Evolutionary conservation across 75 land plant species (phyloP).

Genomic region (Isoetes taiwanensis): DNA sequence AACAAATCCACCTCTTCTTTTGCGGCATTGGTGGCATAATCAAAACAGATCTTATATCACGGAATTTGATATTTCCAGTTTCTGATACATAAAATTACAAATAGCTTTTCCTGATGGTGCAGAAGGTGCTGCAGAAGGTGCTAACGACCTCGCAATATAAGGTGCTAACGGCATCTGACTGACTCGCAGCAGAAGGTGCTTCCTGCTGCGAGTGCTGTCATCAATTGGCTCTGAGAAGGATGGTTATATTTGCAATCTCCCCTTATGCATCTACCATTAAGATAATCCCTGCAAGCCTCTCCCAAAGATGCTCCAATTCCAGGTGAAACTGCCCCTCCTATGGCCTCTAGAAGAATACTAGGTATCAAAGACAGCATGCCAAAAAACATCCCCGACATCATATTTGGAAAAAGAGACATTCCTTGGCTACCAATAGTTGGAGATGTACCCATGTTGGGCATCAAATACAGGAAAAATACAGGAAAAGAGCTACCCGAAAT

Average conservation of each 20-base stretch:
- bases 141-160: too few species aligned
- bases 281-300: slow-evolving; percentile 72
- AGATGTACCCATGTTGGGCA: slow-evolving; percentile 9
- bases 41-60: too few species aligned
- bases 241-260: slow-evolving; percentile 66
- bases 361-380: slow-evolving; percentile 74
- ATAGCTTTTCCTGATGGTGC: too few species aligned
- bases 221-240: slow-evolving; percentile 70
- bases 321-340: slow-evolving; percentile 69
- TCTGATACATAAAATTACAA: too few species aligned
- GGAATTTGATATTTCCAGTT: too few species aligned
- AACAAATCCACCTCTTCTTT: too few species aligned
- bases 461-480: slow-evolving; percentile 53
- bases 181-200: slow-evolving; percentile 55
- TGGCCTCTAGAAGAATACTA: slow-evolving; percentile 45
- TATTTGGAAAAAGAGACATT: slow-evolving; percentile 14
- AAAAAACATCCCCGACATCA: slow-evolving; percentile 48
- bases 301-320: slow-evolving; percentile 78
- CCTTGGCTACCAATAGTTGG: slow-evolving; percentile 17
- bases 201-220: slow-evolving; percentile 63
- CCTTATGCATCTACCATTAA: slow-evolving; percentile 53
- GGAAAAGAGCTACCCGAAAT: slow-evolving; percentile 90
- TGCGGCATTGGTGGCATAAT: too few species aligned
- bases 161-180: slow-evolving; percentile 86
- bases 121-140: too few species aligned